A percentile compares a stretch with the other conserved stretches of the same genome.
These are phyloP conservation scores for Lipomyces sp. DNA, from an alignment of 805 yeast genomes.

Conservation along the genomic window DNA sequence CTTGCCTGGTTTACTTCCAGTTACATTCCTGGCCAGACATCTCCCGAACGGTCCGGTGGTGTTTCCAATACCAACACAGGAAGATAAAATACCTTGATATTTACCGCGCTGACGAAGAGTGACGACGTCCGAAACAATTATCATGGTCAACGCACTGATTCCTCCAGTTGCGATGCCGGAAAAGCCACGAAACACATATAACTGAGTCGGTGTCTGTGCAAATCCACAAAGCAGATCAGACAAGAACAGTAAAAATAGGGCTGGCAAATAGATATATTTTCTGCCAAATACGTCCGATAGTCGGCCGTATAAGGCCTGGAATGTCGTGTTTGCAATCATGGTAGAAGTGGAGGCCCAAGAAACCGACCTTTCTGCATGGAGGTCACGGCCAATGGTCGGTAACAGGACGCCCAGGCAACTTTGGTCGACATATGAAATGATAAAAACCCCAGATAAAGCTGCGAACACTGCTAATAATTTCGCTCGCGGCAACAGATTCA, in stretches of 20 bases:
- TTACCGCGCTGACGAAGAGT: conserved; percentile 49
- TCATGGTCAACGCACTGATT: conserved; percentile 59
- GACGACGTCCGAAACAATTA: conserved; percentile 62
- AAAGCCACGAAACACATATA: conserved; percentile 72
- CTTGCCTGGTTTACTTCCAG: too few species aligned
- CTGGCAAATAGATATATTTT: conserved; percentile 49
- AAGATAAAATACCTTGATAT: conserved; percentile 41
- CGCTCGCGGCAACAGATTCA: conserved; percentile 20
- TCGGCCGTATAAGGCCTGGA: conserved; percentile 76
- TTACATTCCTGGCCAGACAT: too few species aligned
- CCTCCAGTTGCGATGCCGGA: conserved; percentile 78
- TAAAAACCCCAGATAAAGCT: conserved; percentile 46
- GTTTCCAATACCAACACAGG: conserved; percentile 47
- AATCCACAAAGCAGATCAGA: conserved; percentile 59
- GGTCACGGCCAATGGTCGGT: conserved; percentile 63
- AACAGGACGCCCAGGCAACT: conserved; percentile 65
- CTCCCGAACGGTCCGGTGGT: conserved; percentile 63
- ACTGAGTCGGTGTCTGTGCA: conserved; percentile 53
- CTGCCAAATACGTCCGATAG: conserved; percentile 62
- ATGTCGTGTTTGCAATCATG: conserved; percentile 69
- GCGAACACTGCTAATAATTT: conserved; percentile 23
- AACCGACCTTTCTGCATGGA: conserved; percentile 55
- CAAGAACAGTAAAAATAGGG: conserved; percentile 51
- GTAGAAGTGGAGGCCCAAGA: conserved; percentile 78
- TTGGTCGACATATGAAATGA: conserved; percentile 62